Evolutionary conservation across 2,329 filamentous ascomycete genomes (phyloP).

Genomic region (Lachnellula arida): DNA sequence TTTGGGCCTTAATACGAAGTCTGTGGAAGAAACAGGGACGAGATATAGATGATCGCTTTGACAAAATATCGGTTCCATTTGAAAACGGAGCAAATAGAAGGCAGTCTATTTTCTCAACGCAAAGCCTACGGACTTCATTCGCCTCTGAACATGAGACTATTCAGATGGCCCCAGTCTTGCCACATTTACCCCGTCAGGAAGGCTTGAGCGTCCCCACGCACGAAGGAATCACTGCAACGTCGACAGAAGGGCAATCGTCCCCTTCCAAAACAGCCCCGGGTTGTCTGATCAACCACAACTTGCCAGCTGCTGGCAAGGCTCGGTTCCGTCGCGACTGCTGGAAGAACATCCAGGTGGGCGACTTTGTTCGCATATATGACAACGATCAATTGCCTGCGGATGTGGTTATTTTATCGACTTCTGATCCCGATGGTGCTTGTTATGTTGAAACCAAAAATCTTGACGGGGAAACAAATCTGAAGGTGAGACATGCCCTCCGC

Average conservation of each 20-base stretch:
- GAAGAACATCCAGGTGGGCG: constrained; percentile 93
- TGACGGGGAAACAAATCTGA: constrained; percentile 96
- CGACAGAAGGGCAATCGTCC: constrained; percentile 30
- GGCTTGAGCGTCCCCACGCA: constrained; percentile 31
- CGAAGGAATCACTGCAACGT: constrained; percentile 28
- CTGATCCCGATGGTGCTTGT: constrained; percentile 88
- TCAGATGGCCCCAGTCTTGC: constrained; percentile 92
- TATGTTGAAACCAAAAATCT: constrained; percentile 98
- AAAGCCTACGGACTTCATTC: constrained; percentile 43
- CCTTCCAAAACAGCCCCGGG: constrained; percentile 48
- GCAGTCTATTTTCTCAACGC: constrained; percentile 21
- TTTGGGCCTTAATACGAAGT: constrained; percentile 39
- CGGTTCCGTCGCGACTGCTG: constrained; percentile 89
- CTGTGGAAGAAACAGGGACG: constrained; percentile 41
- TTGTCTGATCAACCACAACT: constrained; percentile 68
- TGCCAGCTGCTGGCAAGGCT: constrained; percentile 62
- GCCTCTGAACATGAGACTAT: constrained; percentile 65
- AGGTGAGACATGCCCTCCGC: constrained; percentile 86
- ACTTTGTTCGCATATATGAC: constrained; percentile 94
- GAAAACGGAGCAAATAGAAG: constrained; percentile 46
- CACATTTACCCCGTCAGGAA: constrained; percentile 55
- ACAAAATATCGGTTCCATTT: constrained; percentile 43
- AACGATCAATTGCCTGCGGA: constrained; percentile 94
- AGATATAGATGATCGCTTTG: constrained; percentile 19
- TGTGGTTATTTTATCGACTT: constrained; percentile 86